Percentiles rank a stretch among this genome's conserved stretches.
phyloP scores from a whole-genome alignment of 352 stramenopile genomes.

The Pythium monospermum region DNA sequence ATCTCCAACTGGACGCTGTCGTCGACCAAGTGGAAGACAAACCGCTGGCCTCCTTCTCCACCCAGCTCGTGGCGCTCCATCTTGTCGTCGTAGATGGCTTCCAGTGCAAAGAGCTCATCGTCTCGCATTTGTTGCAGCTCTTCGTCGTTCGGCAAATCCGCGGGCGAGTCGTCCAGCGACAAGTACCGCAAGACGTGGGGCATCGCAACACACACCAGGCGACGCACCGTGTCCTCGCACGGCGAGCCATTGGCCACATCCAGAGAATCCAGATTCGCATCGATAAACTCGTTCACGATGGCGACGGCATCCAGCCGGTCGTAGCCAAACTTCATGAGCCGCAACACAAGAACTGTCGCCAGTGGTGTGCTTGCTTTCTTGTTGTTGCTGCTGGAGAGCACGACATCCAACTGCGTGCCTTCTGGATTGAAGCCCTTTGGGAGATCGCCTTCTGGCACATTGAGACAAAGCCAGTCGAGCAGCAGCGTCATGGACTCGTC shows the following conservation, averaged over 20 bases:
- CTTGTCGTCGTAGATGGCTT: constrained; percentile 83
- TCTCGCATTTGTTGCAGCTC: constrained; percentile 51
- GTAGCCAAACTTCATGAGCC: constrained; percentile 79
- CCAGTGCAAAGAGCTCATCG: constrained; percentile 74
- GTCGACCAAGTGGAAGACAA: constrained; percentile 41
- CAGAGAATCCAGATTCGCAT: neutral
- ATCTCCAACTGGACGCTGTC: constrained; percentile 52
- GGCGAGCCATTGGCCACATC: constrained; percentile 28
- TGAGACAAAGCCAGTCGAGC: constrained; percentile 80
- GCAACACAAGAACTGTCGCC: constrained; percentile 45
- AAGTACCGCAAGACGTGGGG: constrained; percentile 40
- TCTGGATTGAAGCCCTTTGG: constrained; percentile 83
- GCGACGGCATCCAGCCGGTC: constrained; percentile 47
- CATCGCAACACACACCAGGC: constrained; percentile 36
- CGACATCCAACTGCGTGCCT: constrained; percentile 88
- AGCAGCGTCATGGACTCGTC: constrained; percentile 35
- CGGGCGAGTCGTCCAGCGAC: neutral
- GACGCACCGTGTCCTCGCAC: constrained; percentile 31
- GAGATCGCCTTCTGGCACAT: constrained; percentile 67
- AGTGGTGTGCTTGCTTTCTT: constrained; percentile 16
- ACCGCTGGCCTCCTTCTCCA: constrained; percentile 24
- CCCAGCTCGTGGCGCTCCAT: constrained; percentile 28
- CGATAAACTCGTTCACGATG: constrained; percentile 39
- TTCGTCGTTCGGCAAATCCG: constrained; percentile 20
- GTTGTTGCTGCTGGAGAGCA: constrained; percentile 23